These are phyloP conservation scores for Clavispora fructus DNA, from an alignment of 805 yeast genomes.

Conservation along the genomic window DNA sequence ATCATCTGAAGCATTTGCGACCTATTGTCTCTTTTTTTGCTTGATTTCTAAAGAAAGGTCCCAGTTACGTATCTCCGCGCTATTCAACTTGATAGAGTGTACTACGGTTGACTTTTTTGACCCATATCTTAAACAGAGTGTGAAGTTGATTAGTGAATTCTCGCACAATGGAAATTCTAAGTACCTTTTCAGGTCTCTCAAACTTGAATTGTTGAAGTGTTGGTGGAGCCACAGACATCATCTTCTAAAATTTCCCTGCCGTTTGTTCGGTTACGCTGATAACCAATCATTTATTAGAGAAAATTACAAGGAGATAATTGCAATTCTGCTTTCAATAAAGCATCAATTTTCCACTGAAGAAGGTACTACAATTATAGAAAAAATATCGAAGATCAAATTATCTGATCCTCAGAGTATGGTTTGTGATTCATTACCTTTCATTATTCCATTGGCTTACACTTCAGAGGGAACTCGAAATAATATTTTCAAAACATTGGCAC, in stretches of 20 bases:
- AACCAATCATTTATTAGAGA: conserved; percentile 24
- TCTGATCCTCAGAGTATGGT: conserved; percentile 17
- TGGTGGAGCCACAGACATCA: conserved; percentile 37
- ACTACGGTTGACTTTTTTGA: conserved; percentile 25
- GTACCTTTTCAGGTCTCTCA: conserved; percentile 25
- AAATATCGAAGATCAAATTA: conserved; percentile 11
- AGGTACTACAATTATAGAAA: conserved; percentile 1
- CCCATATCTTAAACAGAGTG: conserved; percentile 24
- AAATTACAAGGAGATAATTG: conserved; percentile 33
- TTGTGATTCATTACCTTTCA: conserved; percentile 29
- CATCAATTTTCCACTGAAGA: not conserved
- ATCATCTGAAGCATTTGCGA: conserved; percentile 32
- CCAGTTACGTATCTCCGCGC: conserved; percentile 25
- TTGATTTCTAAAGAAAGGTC: conserved; percentile 25
- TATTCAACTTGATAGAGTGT: conserved; percentile 40
- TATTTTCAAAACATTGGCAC: conserved; percentile 17
- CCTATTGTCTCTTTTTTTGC: conserved; percentile 34
- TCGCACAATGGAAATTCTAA: conserved; percentile 9
- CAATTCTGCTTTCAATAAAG: conserved; percentile 27
- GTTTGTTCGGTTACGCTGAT: conserved; percentile 32
- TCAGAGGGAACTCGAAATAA: conserved; percentile 32
- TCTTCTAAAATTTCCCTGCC: conserved; percentile 35
- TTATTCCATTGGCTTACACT: conserved; percentile 42
- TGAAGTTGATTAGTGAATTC: conserved; percentile 18
- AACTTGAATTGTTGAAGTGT: conserved; percentile 32